A percentile compares a stretch with the other conserved stretches of the same genome.
These are phyloP conservation scores for Diplodia corticola DNA, from an alignment of 2,329 filamentous ascomycete genomes.

Conservation along the genomic window DNA sequence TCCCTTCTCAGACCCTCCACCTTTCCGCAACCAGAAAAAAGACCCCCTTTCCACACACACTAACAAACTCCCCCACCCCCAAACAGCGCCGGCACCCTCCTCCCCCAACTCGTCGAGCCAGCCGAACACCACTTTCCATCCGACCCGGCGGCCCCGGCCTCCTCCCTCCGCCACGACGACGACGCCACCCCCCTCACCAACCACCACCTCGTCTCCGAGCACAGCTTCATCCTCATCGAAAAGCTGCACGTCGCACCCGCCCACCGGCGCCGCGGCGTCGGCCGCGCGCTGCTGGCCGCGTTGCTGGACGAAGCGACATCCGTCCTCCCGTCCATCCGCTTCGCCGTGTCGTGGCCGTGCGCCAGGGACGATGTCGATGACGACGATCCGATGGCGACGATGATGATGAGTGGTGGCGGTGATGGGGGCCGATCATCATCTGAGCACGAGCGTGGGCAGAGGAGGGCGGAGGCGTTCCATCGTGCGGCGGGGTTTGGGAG, in stretches of 20 bases:
- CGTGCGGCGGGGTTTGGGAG: not conserved
- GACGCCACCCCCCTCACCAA: not conserved
- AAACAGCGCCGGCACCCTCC: not conserved
- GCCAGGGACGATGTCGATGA: not conserved
- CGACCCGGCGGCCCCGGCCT: not conserved
- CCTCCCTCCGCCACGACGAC: too few relatives aligned
- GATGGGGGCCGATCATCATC: not conserved
- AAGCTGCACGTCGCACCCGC: not conserved
- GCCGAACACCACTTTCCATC: not conserved
- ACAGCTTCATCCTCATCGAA: constrained; percentile 8
- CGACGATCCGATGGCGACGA: not conserved
- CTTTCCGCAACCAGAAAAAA: too few relatives aligned
- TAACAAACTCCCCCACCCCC: not conserved
- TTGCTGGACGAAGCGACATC: not conserved
- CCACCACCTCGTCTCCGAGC: constrained; percentile 1
- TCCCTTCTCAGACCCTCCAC: too few relatives aligned
- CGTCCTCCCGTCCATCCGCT: not conserved
- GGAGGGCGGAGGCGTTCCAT: constrained; percentile 2
- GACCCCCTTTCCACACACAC: too few relatives aligned
- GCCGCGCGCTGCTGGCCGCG: not conserved
- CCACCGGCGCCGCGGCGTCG: not conserved
- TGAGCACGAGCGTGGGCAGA: too few relatives aligned
- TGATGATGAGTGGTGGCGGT: not conserved
- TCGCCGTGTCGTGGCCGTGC: constrained; percentile 11
- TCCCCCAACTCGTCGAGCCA: not conserved